Conservation (phyloP, 176 grass and related monocot genomes). For the Tuctoria greenei region DNA sequence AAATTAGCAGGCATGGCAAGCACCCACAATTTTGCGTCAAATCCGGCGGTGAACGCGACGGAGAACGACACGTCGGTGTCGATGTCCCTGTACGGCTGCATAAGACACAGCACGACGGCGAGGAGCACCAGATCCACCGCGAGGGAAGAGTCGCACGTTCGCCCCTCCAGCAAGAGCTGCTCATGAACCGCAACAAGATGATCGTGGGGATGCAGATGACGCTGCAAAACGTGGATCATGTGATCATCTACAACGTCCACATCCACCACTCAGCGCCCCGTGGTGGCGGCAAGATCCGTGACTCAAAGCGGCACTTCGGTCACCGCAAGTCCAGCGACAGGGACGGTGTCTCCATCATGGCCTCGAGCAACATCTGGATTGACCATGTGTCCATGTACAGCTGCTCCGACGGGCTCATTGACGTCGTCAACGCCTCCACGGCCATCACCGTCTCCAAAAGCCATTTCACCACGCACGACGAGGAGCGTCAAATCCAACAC, state of each 20-base stretch:
- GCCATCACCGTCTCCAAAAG: conserved; percentile 78
- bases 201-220: conserved; percentile 62
- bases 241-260: conserved; percentile 69
- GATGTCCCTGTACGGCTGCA: too few species aligned
- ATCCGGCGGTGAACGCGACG: too few species aligned
- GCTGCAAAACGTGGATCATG: conserved; percentile 51
- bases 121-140: too few species aligned
- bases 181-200: conserved; percentile 66
- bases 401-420: conserved; percentile 75
- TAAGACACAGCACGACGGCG: too few species aligned
- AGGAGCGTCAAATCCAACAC: too few species aligned
- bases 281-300: conserved; percentile 57
- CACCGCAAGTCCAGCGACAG: conserved; percentile 50
- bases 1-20: too few species aligned
- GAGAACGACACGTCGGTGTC: too few species aligned
- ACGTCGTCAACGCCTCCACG: conserved; percentile 66
- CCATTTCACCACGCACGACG: conserved; percentile 75
- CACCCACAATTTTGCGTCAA: too few species aligned
- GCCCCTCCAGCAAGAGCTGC: conserved; percentile 56
- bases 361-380: conserved; percentile 64
- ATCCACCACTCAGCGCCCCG: conserved; percentile 50
- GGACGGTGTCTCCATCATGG: conserved; percentile 59
- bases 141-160: too few species aligned
- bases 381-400: conserved; percentile 70
- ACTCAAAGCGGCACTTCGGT: conserved; percentile 47